Evolutionary conservation across 495 filamentous ascomycete species (phyloP).

Genomic region (Rostrohypoxylon terebratum): DNA sequence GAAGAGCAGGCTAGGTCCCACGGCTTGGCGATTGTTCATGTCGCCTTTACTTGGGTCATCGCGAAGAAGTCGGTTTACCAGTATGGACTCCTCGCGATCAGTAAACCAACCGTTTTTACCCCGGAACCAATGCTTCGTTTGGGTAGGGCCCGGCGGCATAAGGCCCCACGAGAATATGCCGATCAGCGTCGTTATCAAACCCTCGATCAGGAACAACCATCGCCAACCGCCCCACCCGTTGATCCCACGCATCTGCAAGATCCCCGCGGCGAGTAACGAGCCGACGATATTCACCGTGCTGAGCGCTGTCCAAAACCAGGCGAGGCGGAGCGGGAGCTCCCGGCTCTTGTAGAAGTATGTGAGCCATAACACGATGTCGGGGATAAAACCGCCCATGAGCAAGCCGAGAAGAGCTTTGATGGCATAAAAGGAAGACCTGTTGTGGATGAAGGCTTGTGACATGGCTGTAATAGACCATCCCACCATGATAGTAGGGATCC

Average conservation of each 20-base stretch:
- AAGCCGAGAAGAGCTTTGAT: slow-evolving; percentile 60
- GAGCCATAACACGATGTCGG: slow-evolving; percentile 64
- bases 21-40: slow-evolving; percentile 70
- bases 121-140: slow-evolving; percentile 67
- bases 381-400: slow-evolving; percentile 63
- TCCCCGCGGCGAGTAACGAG: slow-evolving; percentile 62
- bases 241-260: slow-evolving; percentile 64
- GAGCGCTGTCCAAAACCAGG: slow-evolving; percentile 64
- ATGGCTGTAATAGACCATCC: slow-evolving; percentile 58
- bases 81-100: slow-evolving; percentile 68
- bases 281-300: slow-evolving; percentile 61
- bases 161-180: slow-evolving; percentile 64
- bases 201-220: slow-evolving; percentile 68
- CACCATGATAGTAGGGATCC: slow-evolving; percentile 62
- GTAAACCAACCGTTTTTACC: slow-evolving; percentile 70
- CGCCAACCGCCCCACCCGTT: slow-evolving; percentile 63
- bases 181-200: slow-evolving; percentile 63
- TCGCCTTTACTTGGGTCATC: slow-evolving; percentile 73
- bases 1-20: slow-evolving; percentile 60
- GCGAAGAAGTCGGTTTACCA: slow-evolving; percentile 71
- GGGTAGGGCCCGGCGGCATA: slow-evolving; percentile 63
- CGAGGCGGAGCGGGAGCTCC: slow-evolving; percentile 63
- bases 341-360: slow-evolving; percentile 65
- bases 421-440: slow-evolving; percentile 54
- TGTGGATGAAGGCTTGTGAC: slow-evolving; percentile 56